Evolutionary conservation across 148 eudicot genomes (phyloP).

Genomic region (Arctostaphylos glauca): DNA sequence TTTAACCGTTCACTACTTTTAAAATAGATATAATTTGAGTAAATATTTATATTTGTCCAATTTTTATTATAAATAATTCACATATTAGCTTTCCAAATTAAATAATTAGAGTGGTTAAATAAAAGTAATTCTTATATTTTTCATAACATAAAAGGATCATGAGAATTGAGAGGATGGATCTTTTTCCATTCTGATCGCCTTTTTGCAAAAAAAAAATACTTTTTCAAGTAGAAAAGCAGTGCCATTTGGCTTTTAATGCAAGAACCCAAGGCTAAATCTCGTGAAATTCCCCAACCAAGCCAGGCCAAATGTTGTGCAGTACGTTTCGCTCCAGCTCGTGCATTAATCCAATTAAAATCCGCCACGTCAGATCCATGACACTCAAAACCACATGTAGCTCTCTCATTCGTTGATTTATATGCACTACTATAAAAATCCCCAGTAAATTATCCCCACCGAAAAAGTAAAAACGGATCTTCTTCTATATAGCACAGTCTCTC

Average conservation of each 20-base stretch:
- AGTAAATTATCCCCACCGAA: too few species aligned
- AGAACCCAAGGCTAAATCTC: background rate
- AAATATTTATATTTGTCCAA: too few species aligned
- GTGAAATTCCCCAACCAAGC: background rate
- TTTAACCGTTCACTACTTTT: too few species aligned
- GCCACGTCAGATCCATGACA: conserved; percentile 48
- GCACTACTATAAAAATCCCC: background rate
- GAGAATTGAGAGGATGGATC: too few species aligned
- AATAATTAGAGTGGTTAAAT: too few species aligned
- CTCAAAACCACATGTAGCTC: conserved; percentile 19
- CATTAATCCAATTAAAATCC: conserved; percentile 21
- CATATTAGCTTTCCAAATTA: too few species aligned
- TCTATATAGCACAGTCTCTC: background rate
- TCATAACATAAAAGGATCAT: too few species aligned
- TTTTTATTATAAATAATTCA: too few species aligned
- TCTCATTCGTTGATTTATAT: conserved; percentile 23
- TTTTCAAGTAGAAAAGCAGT: background rate
- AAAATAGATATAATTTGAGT: too few species aligned
- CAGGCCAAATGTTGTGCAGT: background rate
- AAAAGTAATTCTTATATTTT: too few species aligned
- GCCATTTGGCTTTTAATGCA: background rate
- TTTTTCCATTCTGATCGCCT: too few species aligned
- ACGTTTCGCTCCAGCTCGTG: background rate
- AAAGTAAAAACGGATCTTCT: background rate
- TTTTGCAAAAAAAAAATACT: background rate